Evolutionary conservation across 768 basidiomycete species (phyloP).

Genomic region (Rubroboletus pulcherrimus): DNA sequence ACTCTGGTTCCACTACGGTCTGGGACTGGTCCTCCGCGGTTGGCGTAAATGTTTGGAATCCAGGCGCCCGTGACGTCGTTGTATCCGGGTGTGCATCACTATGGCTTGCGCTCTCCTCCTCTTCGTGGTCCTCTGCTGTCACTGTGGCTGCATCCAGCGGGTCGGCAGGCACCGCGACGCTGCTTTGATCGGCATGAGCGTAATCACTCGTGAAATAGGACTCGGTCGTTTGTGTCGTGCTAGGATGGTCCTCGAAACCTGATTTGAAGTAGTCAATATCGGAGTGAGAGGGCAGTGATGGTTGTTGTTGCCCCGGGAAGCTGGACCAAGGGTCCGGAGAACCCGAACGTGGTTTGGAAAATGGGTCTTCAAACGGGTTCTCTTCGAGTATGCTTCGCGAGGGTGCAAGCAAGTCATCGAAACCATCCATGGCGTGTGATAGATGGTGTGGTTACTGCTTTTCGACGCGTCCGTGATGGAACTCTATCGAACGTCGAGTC

Average conservation of each 20-base stretch:
- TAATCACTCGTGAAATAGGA: constrained; percentile 34
- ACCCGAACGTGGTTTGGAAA: constrained; percentile 53
- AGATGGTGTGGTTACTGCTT: neutral
- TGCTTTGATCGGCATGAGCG: constrained; percentile 30
- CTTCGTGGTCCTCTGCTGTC: constrained; percentile 32
- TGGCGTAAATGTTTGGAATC: constrained; percentile 43
- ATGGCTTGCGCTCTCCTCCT: constrained; percentile 20
- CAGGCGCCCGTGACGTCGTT: constrained; percentile 35
- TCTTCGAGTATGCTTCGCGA: constrained; percentile 62
- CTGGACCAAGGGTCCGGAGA: constrained; percentile 79
- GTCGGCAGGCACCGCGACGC: constrained; percentile 27
- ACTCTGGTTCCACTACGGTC: constrained; percentile 7
- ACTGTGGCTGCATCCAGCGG: constrained; percentile 40
- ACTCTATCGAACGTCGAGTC: neutral
- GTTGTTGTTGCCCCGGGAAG: constrained; percentile 39
- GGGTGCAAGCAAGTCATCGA: constrained; percentile 69
- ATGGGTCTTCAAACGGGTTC: constrained; percentile 75
- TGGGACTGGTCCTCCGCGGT: constrained; percentile 23
- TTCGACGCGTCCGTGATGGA: neutral
- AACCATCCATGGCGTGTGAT: constrained; percentile 56
- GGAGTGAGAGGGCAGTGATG: constrained; percentile 13
- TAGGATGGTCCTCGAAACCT: constrained; percentile 26
- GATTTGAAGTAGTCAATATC: constrained; percentile 29
- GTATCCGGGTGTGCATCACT: constrained; percentile 9
- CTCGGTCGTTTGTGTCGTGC: constrained; percentile 28